Evolutionary conservation across 148 eudicot species (phyloP).

Genomic region (Drosera capensis): DNA sequence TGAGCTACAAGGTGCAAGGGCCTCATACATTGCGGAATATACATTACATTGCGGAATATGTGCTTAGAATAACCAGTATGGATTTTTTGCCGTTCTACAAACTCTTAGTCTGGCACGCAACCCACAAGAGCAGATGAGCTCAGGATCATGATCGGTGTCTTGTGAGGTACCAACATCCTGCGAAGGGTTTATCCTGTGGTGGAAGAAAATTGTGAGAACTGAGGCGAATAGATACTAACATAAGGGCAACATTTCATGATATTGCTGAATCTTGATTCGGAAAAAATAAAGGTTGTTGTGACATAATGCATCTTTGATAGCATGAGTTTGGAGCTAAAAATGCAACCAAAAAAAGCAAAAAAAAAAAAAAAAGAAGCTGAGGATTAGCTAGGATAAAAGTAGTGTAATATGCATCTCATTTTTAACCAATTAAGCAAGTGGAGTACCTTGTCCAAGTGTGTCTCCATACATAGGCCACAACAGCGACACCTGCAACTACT

Average conservation of each 20-base stretch:
- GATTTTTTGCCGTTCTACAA: slow-evolving; percentile 25
- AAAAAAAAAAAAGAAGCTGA: not conserved
- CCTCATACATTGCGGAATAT: not conserved
- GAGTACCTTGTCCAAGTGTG: slow-evolving; percentile 1
- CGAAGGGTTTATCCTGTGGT: slow-evolving; percentile 13
- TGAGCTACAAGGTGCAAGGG: not conserved
- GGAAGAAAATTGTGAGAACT: not conserved
- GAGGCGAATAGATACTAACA: not conserved
- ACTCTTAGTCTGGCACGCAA: slow-evolving; percentile 27
- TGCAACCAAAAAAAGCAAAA: not conserved
- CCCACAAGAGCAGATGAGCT: slow-evolving; percentile 27
- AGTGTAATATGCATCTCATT: not conserved
- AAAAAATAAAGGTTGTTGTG: no score
- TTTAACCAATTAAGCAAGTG: not conserved
- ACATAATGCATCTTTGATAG: no score
- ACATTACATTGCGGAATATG: slow-evolving; percentile 19
- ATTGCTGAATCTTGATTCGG: not conserved
- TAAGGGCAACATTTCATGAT: not conserved
- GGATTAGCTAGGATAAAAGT: not conserved
- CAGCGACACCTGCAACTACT: slow-evolving; percentile 1
- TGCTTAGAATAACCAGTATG: slow-evolving; percentile 25
- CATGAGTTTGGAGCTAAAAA: not conserved
- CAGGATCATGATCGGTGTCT: slow-evolving; percentile 11
- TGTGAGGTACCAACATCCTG: slow-evolving; percentile 5
- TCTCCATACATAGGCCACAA: slow-evolving; percentile 2